Evolutionary conservation across 2,329 filamentous ascomycete genomes (phyloP).

Genomic region (Penicillium sp.): DNA sequence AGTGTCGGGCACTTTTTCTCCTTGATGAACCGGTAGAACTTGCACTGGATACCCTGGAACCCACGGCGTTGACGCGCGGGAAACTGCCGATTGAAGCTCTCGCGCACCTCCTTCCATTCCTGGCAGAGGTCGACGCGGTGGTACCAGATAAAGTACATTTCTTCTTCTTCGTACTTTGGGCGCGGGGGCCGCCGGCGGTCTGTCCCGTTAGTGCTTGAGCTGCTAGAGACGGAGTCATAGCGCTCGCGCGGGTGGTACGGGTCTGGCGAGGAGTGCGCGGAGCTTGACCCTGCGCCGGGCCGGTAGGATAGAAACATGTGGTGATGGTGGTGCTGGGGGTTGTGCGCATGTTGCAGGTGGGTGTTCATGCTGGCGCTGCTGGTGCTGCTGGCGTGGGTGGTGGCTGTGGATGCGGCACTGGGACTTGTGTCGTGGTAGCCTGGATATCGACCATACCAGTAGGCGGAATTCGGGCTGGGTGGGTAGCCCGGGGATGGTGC

Average conservation of each 20-base stretch:
- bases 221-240: constrained; percentile 40
- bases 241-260: constrained; percentile 36
- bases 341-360: constrained; percentile 19
- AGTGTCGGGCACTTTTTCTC: constrained; percentile 43
- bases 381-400: constrained; percentile 15
- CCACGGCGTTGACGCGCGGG: constrained; percentile 36
- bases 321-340: constrained; percentile 14
- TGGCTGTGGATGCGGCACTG: constrained; percentile 14
- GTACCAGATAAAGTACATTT: constrained; percentile 48
- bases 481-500: constrained; percentile 29
- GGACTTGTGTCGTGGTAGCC: constrained; percentile 22
- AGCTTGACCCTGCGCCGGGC: constrained; percentile 21
- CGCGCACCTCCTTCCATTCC: constrained; percentile 44
- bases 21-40: constrained; percentile 47
- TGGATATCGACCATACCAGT: constrained; percentile 23
- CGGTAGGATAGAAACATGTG: constrained; percentile 27
- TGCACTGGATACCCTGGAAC: constrained; percentile 47
- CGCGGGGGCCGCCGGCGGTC: constrained; percentile 41
- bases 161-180: constrained; percentile 45
- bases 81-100: constrained; percentile 43
- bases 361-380: constrained; percentile 10
- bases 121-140: constrained; percentile 44
- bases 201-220: constrained; percentile 29
- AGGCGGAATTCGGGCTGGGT: constrained; percentile 22
- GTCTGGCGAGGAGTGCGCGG: constrained; percentile 32